phyloP scores from a whole-genome alignment of 129 eudicot species.

The Helianthus annuus region DNA sequence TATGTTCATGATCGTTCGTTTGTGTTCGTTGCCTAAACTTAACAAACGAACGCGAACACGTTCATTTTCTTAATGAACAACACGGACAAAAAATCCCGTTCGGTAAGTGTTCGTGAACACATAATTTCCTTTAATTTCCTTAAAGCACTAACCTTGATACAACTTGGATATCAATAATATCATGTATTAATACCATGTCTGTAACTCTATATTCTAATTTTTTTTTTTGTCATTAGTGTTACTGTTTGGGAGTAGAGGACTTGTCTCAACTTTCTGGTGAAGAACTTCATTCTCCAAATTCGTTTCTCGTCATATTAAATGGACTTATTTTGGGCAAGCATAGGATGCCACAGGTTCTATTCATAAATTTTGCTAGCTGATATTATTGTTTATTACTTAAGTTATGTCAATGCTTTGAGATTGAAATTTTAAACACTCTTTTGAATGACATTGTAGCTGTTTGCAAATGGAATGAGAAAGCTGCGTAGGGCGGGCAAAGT shows the following conservation, averaged over 20 bases:
- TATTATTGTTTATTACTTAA: neutral
- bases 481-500: constrained; percentile 91
- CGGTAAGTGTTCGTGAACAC: too few relatives aligned
- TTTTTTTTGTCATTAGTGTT: constrained; percentile 51
- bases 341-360: constrained; percentile 68
- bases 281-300: constrained; percentile 81
- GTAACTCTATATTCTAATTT: neutral
- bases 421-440: constrained; percentile 1
- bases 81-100: too few relatives aligned
- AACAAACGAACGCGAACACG: too few relatives aligned
- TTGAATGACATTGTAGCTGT: constrained; percentile 39
- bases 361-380: constrained; percentile 3
- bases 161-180: neutral
- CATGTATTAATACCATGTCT: constrained; percentile 5
- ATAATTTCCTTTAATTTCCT: too few relatives aligned
- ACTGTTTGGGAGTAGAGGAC: constrained; percentile 81
- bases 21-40: too few relatives aligned
- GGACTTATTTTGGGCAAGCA: constrained; percentile 97
- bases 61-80: too few relatives aligned
- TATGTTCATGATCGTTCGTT: too few relatives aligned
- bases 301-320: constrained; percentile 74
- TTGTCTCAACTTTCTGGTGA: constrained; percentile 80
- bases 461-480: constrained; percentile 77
- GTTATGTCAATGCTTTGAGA: constrained; percentile 9
- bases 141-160: neutral